Base-by-base conservation (phyloP, 805 yeast species). In the Maudiozyma bulderi region DNA sequence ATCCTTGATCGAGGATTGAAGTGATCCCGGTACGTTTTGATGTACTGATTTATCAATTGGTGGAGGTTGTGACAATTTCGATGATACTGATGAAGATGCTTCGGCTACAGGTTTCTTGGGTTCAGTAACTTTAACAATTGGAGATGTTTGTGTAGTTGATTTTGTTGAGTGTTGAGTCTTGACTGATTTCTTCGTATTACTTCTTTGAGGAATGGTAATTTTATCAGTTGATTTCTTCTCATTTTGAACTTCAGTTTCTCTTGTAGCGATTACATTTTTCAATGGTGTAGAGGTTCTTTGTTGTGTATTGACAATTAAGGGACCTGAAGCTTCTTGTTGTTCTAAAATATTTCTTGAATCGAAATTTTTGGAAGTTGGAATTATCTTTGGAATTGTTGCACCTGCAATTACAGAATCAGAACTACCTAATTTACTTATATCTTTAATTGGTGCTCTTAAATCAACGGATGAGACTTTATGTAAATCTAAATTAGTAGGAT, bases 361-460 rank as follows among this genome's bases (percentile, higher is more conserved):
- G 40, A 56, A 61, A 34, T 63, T 60, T 42, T 58, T 56, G 13
- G 69, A 65, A 2, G 67, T 62, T 41, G 69, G 69, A 30, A 65
- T 62, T n/a, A 58, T 50, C 11, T 52, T 50, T 3, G 69, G 69
- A 9, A 65, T 45, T 8, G 68, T 64, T 2, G 69, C 69, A 37
- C 69, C 69, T 6, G 66, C 66, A 44, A 56, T 59, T 41, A 48
- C 48, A 7, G 51, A 50, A 5, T 43, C 31, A 4, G 51, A 48
- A 14, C 45, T 44, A 29, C 50, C 48, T 5, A 51, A 48, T 26
- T 46, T 44, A 33, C 29, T 32, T 15, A 33, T 46, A n/a, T 40
- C 34, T 7, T 40, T 40, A 8, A 40, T 33, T 26, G 48, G 48
- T 26, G 44, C 34, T n/a, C 15, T 33, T 34, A 46, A 43, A 28